A percentile compares a stretch with the other conserved stretches of the same genome.
These are phyloP conservation scores for Pisolithus tinctorius DNA, from an alignment of 768 basidiomycete genomes.

Conservation along the genomic window DNA sequence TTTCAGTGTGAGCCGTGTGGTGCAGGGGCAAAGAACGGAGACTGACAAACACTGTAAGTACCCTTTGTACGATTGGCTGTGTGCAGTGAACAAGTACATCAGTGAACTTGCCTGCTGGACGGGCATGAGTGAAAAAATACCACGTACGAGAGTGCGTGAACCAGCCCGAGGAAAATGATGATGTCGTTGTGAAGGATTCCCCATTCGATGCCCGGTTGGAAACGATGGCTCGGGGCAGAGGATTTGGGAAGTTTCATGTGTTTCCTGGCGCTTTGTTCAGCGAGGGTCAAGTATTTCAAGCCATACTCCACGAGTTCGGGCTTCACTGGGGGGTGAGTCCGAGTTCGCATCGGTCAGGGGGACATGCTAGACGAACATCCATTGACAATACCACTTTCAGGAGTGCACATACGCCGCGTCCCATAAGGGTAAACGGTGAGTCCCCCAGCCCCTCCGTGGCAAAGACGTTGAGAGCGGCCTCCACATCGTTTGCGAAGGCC, in stretches of 20 bases:
- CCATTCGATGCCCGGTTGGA: slow-evolving; percentile 64
- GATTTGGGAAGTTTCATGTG: slow-evolving; percentile 29
- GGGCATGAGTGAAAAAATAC: neutral
- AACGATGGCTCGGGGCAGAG: slow-evolving; percentile 31
- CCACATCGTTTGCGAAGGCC: slow-evolving; percentile 64
- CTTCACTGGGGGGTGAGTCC: too few relatives aligned
- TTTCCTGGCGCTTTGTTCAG: slow-evolving; percentile 44
- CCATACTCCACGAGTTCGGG: slow-evolving; percentile 53
- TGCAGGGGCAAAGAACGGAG: neutral
- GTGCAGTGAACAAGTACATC: neutral
- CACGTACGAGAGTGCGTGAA: slow-evolving; percentile 58
- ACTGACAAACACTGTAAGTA: slow-evolving; percentile 72
- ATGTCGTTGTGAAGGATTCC: slow-evolving; percentile 72
- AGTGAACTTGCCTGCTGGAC: neutral
- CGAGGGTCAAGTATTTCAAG: slow-evolving; percentile 41
- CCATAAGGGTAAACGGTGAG: slow-evolving; percentile 69
- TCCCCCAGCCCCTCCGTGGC: slow-evolving; percentile 21
- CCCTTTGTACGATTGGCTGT: slow-evolving; percentile 69
- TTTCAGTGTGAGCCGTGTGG: slow-evolving; percentile 9
- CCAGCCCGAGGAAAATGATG: slow-evolving; percentile 62
- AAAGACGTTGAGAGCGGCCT: slow-evolving; percentile 46
- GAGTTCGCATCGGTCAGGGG: neutral
- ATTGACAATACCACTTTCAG: slow-evolving; percentile 75
- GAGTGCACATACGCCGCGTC: slow-evolving; percentile 65
- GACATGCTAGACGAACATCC: slow-evolving; percentile 44